Evolutionary conservation across 768 basidiomycete genomes (phyloP).

Genomic region (Rhodotorula sphaerocarpa): DNA sequence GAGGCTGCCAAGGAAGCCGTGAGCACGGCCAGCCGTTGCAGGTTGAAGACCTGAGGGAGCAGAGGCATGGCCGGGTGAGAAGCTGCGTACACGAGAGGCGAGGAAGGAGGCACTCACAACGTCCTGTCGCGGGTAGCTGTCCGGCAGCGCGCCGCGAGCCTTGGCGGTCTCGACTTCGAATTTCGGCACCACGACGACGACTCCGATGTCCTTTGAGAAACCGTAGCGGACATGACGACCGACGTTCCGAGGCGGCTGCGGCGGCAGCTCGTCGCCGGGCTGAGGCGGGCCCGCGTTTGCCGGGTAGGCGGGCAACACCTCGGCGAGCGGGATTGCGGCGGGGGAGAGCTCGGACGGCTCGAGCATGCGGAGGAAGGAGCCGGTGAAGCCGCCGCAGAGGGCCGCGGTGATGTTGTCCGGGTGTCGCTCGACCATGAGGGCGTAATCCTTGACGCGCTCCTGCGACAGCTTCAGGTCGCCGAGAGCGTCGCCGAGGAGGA

Average conservation of each 20-base stretch:
- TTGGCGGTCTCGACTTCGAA: conserved; percentile 96
- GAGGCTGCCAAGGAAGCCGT: conserved; percentile 84
- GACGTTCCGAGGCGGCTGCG: conserved; percentile 76
- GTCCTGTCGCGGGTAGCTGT: conserved; percentile 76
- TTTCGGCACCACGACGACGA: conserved; percentile 84
- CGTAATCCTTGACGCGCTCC: conserved; percentile 80
- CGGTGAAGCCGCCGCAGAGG: conserved; percentile 91
- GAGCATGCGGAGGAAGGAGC: conserved; percentile 86
- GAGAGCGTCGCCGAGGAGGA: conserved; percentile 76
- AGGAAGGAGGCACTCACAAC: conserved; percentile 54
- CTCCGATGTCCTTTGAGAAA: conserved; percentile 76
- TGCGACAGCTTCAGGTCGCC: conserved; percentile 62
- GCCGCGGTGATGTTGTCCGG: conserved; percentile 99
- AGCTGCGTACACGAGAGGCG: no score
- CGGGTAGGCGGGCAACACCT: conserved; percentile 93
- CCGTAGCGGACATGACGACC: conserved; percentile 87
- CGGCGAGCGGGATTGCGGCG: conserved; percentile 82
- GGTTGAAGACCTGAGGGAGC: conserved; percentile 74
- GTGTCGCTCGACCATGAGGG: conserved; percentile 97
- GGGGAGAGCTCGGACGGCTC: conserved; percentile 70
- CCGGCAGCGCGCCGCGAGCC: conserved; percentile 81
- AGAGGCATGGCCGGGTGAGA: background rate
- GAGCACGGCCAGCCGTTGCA: conserved; percentile 89
- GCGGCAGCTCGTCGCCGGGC: conserved; percentile 52
- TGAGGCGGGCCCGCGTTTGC: conserved; percentile 57